Base-by-base conservation (phyloP, 805 yeast genomes). In the Candida nonsorbophila region DNA sequence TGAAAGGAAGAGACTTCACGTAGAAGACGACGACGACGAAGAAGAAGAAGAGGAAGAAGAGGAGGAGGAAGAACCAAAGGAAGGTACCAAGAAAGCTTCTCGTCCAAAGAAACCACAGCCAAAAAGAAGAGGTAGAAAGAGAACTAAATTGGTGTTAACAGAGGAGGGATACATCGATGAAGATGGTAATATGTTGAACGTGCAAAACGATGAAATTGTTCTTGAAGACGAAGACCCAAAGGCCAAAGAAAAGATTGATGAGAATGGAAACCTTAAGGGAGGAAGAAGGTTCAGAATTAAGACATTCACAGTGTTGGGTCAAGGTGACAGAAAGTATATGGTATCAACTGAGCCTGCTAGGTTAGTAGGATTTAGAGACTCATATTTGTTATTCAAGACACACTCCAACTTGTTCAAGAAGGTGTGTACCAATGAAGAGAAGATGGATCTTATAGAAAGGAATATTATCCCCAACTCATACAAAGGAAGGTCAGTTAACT, bases 281-380 rank as follows among this genome's bases (percentile, higher is more conserved):
- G 88, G 77, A 11, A 72, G 97, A 40, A 74, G 75, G 45, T 90
- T 73, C 60, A 68, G 88, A 35, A 77, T 80, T 32, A 72, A 79
- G 36, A 72, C 82, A 0, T 84, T 84, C 54, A 78, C 77, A 5
- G 64, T 82, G 6, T 49, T 62, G 23, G 79, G 76, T 4, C 66
- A 75, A 32, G 96, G 95, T 6, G 74, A 77, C 13, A 69, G 79
- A 40, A 66, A 79, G 34, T 92, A 76, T 55, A 88, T 90, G 95
- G 73, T 92, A 27, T 80, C 95, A 2, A 88, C 97, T 0, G 98
- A 92, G 50, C 95, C 96, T 3, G 97, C 98, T 1, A 73, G 97
- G 43, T 77, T 90, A 47, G 86, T 90, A 37, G 97, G 97, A 3
- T 84, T 87, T 59, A 72, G 96, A 43, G 97, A 90, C 51, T 84